Percentiles rank a stretch among this genome's conserved stretches.
Evolutionary conservation across 177 flowering plant species (phyloP).

Genomic region (Vitis hybrid): DNA sequence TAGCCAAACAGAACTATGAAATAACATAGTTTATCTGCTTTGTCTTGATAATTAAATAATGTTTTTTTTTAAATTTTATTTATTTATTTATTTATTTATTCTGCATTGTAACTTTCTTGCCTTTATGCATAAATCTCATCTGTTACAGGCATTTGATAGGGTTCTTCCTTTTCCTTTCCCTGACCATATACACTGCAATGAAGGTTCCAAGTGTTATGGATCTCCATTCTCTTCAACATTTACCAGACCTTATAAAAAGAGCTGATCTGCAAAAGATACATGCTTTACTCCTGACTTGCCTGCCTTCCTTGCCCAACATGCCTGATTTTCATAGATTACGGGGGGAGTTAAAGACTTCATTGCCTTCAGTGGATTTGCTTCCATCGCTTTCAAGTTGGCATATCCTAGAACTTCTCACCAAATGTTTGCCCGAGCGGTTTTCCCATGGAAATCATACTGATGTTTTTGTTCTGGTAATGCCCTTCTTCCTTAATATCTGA

Average conservation of each 20-base stretch:
- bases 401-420: slow-evolving; percentile 55
- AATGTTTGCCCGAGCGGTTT: slow-evolving; percentile 81
- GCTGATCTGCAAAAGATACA: slow-evolving; percentile 74
- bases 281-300: slow-evolving; percentile 56
- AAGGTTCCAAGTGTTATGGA: slow-evolving; percentile 78
- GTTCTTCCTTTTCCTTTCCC: slow-evolving; percentile 80
- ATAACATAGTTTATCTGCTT: background rate
- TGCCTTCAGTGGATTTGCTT: slow-evolving; percentile 51
- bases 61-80: background rate
- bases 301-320: slow-evolving; percentile 78
- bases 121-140: background rate
- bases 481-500: background rate
- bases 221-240: slow-evolving; percentile 57
- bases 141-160: slow-evolving; percentile 91
- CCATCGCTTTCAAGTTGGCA: slow-evolving; percentile 70
- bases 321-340: slow-evolving; percentile 59
- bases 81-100: background rate
- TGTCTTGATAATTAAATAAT: background rate
- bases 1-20: too few species aligned
- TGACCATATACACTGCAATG: slow-evolving; percentile 89
- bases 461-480: slow-evolving; percentile 71
- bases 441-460: slow-evolving; percentile 60
- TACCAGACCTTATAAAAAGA: slow-evolving; percentile 58
- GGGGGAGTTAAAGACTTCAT: slow-evolving; percentile 51
- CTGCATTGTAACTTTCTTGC: background rate